Evolutionary conservation across 2,329 filamentous ascomycete species (phyloP).

Genomic region (Talaromyces sp.): DNA sequence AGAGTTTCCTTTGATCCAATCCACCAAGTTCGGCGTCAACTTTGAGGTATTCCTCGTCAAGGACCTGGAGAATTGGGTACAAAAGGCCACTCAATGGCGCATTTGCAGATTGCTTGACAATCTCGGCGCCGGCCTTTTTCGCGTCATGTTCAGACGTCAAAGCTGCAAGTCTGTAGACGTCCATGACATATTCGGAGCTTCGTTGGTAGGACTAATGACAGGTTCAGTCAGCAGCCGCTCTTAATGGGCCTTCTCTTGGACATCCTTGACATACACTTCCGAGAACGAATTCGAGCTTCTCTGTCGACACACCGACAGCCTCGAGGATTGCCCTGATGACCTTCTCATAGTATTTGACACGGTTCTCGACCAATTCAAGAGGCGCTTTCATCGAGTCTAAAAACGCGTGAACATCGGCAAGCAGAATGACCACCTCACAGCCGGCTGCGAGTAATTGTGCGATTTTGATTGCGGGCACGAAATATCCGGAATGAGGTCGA

Average conservation of each 20-base stretch:
- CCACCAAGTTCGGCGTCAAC: slow-evolving; percentile 85
- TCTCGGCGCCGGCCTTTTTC: slow-evolving; percentile 77
- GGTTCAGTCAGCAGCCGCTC: neutral
- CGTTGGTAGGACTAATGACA: slow-evolving; percentile 61
- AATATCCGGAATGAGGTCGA: slow-evolving; percentile 82
- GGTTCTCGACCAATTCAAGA: slow-evolving; percentile 77
- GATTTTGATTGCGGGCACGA: slow-evolving; percentile 83
- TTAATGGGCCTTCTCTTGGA: neutral
- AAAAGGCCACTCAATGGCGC: slow-evolving; percentile 69
- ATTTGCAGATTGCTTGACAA: slow-evolving; percentile 87
- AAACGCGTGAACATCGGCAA: slow-evolving; percentile 61
- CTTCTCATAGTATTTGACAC: slow-evolving; percentile 78
- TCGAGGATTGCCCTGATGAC: slow-evolving; percentile 71
- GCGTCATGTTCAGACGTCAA: slow-evolving; percentile 71
- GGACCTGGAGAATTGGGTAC: slow-evolving; percentile 82
- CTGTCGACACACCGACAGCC: slow-evolving; percentile 73
- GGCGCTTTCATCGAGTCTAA: slow-evolving; percentile 65
- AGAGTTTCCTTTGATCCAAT: slow-evolving; percentile 72
- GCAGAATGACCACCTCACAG: slow-evolving; percentile 75
- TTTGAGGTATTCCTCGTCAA: slow-evolving; percentile 85
- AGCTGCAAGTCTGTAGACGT: slow-evolving; percentile 72
- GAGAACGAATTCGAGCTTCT: slow-evolving; percentile 76
- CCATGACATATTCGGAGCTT: slow-evolving; percentile 71
- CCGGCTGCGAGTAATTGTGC: slow-evolving; percentile 81
- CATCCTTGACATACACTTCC: slow-evolving; percentile 53